These are phyloP conservation scores for Fragaria vesca DNA, from an alignment of 306 rosid species.

Conservation along the genomic window DNA sequence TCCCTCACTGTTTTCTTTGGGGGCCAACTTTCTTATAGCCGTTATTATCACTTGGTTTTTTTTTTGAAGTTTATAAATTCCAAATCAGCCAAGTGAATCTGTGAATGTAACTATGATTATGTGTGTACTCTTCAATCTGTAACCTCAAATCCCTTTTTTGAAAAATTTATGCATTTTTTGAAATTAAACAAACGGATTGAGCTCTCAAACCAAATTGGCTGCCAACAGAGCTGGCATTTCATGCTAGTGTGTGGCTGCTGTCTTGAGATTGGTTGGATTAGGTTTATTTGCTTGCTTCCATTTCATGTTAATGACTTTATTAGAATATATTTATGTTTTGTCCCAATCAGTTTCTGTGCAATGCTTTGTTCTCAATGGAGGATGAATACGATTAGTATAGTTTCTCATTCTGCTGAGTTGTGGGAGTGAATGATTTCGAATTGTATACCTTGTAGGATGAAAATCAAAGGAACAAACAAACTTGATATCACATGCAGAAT, in stretches of 20 bases:
- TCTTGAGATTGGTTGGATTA: not conserved
- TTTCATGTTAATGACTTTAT: not conserved
- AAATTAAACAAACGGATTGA: not conserved
- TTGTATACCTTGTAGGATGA: not conserved
- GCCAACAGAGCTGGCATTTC: conserved; percentile 10
- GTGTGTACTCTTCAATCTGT: conserved; percentile 11
- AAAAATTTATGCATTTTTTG: not conserved
- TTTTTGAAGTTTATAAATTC: not conserved
- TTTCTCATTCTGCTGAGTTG: not conserved
- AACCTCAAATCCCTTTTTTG: not conserved
- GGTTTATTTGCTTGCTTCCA: not conserved
- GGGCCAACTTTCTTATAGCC: conserved; percentile 9
- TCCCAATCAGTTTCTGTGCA: not conserved
- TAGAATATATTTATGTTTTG: not conserved
- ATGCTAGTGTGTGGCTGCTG: not conserved
- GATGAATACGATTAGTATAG: not conserved
- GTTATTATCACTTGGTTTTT: conserved; percentile 2
- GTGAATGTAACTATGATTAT: conserved; percentile 13
- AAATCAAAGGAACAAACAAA: not conserved
- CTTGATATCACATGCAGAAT: not conserved
- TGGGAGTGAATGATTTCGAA: not conserved
- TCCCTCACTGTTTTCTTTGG: conserved; percentile 21
- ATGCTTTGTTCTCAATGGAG: not conserved
- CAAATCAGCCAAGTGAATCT: conserved; percentile 13
- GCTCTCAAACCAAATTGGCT: conserved; percentile 4